Conservation (phyloP, 768 basidiomycete species). For the Mycena floridula region DNA sequence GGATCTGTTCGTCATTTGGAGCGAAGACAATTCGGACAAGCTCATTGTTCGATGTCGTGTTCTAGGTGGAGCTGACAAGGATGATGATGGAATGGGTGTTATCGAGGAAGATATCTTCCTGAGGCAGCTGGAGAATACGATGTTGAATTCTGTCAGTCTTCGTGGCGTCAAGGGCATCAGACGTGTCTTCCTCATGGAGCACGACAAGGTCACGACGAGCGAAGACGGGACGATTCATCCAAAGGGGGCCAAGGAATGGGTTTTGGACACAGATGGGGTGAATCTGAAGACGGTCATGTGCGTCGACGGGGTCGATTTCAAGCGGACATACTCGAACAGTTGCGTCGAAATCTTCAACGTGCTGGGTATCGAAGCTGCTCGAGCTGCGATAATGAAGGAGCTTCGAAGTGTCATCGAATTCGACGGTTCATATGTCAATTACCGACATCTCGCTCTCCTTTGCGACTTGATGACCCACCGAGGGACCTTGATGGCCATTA, state of each 20-base stretch:
- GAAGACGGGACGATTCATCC: conserved; percentile 61
- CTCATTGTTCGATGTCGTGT: conserved; percentile 96
- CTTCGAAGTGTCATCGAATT: conserved; percentile 95
- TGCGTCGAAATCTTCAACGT: conserved; percentile 93
- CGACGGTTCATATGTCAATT: conserved; percentile 99
- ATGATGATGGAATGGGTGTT: conserved; percentile 68
- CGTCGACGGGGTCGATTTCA: conserved; percentile 91
- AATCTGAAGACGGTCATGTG: conserved; percentile 95
- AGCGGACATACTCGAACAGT: conserved; percentile 93
- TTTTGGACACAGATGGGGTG: conserved; percentile 94
- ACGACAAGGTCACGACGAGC: conserved; percentile 67
- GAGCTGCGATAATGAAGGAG: conserved; percentile 91
- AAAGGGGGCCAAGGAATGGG: conserved; percentile 82
- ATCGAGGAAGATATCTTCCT: conserved; percentile 95
- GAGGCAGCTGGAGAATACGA: conserved; percentile 91
- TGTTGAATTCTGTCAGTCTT: conserved; percentile 91
- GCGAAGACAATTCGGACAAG: conserved; percentile 97
- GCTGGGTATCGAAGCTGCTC: conserved; percentile 94
- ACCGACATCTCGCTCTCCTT: conserved; percentile 91
- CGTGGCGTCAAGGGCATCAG: conserved; percentile 90
- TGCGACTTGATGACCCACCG: conserved; percentile 98
- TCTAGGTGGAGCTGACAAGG: conserved; percentile 76
- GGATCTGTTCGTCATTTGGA: conserved; percentile 97
- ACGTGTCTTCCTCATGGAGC: conserved; percentile 89
- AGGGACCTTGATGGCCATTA: conserved; percentile 94